Evolutionary conservation across 495 filamentous ascomycete genomes (phyloP).

Genomic region (Glarea lozoyensis): DNA sequence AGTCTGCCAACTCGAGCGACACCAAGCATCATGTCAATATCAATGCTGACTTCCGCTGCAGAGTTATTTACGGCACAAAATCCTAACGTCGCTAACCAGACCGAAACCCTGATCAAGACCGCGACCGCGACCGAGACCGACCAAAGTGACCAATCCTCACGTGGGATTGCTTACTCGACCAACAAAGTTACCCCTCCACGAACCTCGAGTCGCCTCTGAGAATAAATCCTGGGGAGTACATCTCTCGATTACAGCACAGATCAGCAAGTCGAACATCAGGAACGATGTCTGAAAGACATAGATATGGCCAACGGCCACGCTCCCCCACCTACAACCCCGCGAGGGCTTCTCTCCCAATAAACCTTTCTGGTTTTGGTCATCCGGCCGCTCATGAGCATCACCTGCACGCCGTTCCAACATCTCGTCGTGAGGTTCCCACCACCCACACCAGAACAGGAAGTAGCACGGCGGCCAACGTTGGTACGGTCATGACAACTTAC

Average conservation of each 20-base stretch:
- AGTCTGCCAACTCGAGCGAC: too few relatives aligned
- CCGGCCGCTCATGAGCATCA: conserved; percentile 10
- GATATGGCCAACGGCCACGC: conserved; percentile 14
- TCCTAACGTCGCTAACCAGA: too few relatives aligned
- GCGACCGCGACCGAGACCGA: not conserved
- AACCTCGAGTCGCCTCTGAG: not conserved
- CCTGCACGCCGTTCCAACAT: conserved; percentile 15
- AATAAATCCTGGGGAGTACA: not conserved
- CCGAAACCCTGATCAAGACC: too few relatives aligned
- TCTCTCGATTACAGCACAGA: not conserved
- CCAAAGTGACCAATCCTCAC: not conserved
- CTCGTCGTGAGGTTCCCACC: conserved; percentile 14
- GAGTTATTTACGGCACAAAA: too few relatives aligned
- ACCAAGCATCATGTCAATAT: too few relatives aligned
- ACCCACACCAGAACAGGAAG: conserved; percentile 11
- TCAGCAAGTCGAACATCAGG: too few relatives aligned
- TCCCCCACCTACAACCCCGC: conserved; percentile 15
- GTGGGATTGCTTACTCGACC: not conserved
- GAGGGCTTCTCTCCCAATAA: conserved; percentile 19
- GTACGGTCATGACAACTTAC: conserved; percentile 35
- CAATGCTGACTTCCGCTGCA: too few relatives aligned
- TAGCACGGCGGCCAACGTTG: conserved; percentile 9
- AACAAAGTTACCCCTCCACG: not conserved
- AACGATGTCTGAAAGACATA: too few relatives aligned
- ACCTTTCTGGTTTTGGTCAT: not conserved